Conservation (phyloP, 306 rosid genomes). For the Biancaea sappan region DNA sequence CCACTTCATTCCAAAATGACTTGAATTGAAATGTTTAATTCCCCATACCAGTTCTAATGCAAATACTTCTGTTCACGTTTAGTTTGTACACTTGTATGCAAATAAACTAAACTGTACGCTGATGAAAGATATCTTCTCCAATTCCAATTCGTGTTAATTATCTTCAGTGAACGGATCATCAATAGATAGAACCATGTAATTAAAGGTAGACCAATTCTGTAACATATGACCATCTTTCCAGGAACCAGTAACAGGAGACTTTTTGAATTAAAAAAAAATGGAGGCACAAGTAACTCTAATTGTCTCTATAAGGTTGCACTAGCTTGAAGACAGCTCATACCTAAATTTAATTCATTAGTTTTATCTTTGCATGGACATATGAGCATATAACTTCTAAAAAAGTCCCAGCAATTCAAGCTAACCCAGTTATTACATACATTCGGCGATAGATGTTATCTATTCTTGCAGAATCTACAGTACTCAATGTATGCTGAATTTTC, state of each 20-base stretch:
- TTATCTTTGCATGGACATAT: neutral
- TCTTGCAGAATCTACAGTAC: constrained; percentile 4
- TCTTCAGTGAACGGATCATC: neutral
- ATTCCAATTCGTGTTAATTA: neutral
- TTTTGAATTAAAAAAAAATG: too few species aligned
- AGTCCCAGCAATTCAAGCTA: neutral
- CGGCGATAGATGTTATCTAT: neutral
- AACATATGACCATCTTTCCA: neutral
- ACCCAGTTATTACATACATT: neutral
- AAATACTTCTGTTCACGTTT: neutral
- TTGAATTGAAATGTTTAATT: neutral
- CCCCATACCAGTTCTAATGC: neutral
- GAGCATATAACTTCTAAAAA: neutral
- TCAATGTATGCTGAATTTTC: constrained; percentile 19
- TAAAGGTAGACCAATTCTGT: neutral
- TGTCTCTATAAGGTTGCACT: constrained; percentile 9
- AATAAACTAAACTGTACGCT: neutral
- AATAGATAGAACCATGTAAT: neutral
- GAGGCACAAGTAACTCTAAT: constrained; percentile 6
- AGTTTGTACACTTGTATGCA: neutral
- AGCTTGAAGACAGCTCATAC: neutral
- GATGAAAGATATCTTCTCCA: neutral
- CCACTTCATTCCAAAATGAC: neutral
- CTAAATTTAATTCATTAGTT: neutral
- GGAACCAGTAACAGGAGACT: neutral